Base-by-base conservation (phyloP, 805 yeast genomes). In the Brettanomyces nanus region DNA sequence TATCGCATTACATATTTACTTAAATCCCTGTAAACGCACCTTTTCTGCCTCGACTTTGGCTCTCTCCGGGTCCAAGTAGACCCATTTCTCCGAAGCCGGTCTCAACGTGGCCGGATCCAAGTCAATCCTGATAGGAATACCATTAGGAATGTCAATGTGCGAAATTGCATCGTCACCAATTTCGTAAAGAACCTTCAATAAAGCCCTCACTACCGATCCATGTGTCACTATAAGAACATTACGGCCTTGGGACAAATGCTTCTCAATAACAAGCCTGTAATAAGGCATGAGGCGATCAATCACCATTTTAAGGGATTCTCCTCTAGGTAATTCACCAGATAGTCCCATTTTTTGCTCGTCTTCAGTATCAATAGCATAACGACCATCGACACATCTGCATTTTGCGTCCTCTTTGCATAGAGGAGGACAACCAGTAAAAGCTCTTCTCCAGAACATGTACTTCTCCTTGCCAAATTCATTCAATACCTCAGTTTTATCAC, bases 391-490 rank as follows among this genome's bases (percentile, higher is more conserved):
- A 9, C 30, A 17, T 19, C 26, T 25, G 28, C 28, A 29, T 6
- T 13, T 14, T 6, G 17, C 28, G 32, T 59, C 65, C 23, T 61
- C 56, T 4, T 59, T 63, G 35, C 58, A 58, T 7, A 58, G 44
- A 0, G 81, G 80, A 18, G 85, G 94, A 64, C 69, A 80, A 52
- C 80, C 92, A 59, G 76, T 69, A 52, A 73, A 82, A 6, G 84
- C 85, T 60, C 95, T 71, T 68, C 95, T 76, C 73, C 85, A 79
- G 50, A 63, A 73, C 77, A 79, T 82, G 64, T 79, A 84, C 61
- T 81, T 65, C 45, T 79, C 82, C 50, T 76, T 66, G 30, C 95
- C 95, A 56, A 76, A 79, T 49, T 73, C 63, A 46, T 69, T 63
- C 50, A 82, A 62, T 22, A 85, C 73, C 31, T 73, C 73, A 26